A percentile compares a stretch with the other conserved stretches of the same genome.
Conservation (phyloP, 176 grass and related monocot species). For the Musa itinerans region DNA sequence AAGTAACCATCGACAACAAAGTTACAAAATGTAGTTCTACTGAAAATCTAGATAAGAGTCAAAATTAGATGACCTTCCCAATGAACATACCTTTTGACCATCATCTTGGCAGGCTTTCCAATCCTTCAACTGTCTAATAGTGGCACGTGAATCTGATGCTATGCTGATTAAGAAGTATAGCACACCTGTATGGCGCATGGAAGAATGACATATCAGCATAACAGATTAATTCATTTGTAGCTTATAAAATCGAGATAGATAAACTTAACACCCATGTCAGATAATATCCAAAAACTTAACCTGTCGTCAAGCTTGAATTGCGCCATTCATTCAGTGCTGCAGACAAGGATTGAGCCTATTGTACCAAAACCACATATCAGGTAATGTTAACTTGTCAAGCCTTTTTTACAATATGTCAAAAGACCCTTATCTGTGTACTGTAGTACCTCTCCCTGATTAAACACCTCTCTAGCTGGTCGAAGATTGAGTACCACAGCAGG, state of each 20-base stretch:
- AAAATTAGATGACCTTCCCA: background rate
- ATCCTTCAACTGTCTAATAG: conserved; percentile 64
- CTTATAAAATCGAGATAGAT: background rate
- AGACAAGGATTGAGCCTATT: conserved; percentile 50
- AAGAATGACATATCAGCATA: conserved; percentile 1
- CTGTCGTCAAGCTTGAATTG: conserved; percentile 59
- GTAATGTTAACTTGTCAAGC: background rate
- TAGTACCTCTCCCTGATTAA: conserved; percentile 53
- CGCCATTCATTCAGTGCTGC: conserved; percentile 52
- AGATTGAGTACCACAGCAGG: conserved; percentile 48
- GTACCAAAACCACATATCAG: conserved; percentile 20
- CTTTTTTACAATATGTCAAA: background rate
- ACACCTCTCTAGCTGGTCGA: conserved; percentile 27
- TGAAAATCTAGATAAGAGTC: background rate
- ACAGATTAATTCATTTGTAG: background rate
- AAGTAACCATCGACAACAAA: background rate
- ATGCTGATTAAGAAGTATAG: conserved; percentile 73
- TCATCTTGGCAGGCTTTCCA: conserved; percentile 44
- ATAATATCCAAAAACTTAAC: conserved; percentile 26
- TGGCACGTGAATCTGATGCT: conserved; percentile 35
- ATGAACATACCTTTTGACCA: conserved; percentile 42
- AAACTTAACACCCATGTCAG: background rate
- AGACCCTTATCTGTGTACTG: conserved; percentile 6
- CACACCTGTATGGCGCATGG: conserved; percentile 28
- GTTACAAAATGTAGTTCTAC: background rate